These are phyloP conservation scores for Allium fistulosum DNA, from an alignment of 106 monocot genomes.

Conservation along the genomic window DNA sequence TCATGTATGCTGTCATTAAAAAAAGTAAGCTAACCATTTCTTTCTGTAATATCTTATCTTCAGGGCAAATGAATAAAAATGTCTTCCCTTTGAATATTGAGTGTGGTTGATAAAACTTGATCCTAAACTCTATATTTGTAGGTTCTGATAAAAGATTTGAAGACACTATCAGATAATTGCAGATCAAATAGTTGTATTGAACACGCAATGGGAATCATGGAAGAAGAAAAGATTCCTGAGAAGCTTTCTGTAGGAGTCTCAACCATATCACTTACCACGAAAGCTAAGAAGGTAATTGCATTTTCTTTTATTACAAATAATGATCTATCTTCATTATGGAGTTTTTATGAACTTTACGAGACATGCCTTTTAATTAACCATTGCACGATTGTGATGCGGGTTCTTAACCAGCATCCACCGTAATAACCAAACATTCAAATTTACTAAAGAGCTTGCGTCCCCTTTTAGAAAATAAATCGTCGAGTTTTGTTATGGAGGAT, in stretches of 20 bases:
- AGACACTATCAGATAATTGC: constrained; percentile 63
- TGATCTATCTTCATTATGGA: too few species aligned
- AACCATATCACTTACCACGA: constrained; percentile 46
- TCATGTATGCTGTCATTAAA: too few species aligned
- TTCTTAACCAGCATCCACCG: too few species aligned
- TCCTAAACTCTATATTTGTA: constrained; percentile 18
- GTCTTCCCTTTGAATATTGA: neutral
- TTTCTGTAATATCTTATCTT: too few species aligned
- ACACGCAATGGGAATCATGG: constrained; percentile 87
- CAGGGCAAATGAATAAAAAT: neutral
- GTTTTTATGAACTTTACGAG: too few species aligned
- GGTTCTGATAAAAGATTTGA: constrained; percentile 61
- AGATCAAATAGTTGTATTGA: constrained; percentile 81
- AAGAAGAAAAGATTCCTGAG: constrained; percentile 80
- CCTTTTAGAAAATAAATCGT: too few species aligned
- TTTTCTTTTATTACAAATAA: neutral
- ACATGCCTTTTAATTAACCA: too few species aligned
- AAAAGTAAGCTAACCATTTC: too few species aligned
- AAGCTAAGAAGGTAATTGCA: constrained; percentile 49
- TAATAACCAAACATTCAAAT: too few species aligned
- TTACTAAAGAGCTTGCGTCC: too few species aligned
- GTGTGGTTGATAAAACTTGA: neutral
- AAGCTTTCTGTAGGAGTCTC: constrained; percentile 84
- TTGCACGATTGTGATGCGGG: too few species aligned
- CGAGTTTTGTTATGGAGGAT: too few species aligned